Evolutionary conservation across 805 yeast genomes (phyloP).

Genomic region (Naumovozyma castellii): DNA sequence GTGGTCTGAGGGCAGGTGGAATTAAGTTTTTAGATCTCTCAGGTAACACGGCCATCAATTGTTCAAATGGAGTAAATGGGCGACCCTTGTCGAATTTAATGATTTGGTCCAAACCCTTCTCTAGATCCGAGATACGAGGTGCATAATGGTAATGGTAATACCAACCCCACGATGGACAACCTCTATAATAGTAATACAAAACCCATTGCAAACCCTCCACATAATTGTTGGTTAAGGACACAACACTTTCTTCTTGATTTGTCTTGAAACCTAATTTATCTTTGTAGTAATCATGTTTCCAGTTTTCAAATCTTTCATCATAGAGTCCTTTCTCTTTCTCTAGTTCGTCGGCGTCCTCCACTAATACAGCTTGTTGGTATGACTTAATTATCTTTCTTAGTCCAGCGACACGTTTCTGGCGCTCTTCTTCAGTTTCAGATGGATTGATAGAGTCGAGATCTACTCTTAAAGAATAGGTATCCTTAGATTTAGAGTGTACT

Average conservation of each 20-base stretch:
- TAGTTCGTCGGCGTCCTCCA: constrained; percentile 47
- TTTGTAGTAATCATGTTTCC: constrained; percentile 82
- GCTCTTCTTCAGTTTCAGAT: constrained; percentile 58
- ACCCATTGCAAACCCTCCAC: constrained; percentile 98
- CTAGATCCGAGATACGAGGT: constrained; percentile 85
- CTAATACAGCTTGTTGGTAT: constrained; percentile 51
- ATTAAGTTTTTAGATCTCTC: constrained; percentile 77
- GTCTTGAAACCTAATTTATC: constrained; percentile 67
- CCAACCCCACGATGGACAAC: constrained; percentile 96
- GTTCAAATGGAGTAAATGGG: constrained; percentile 91
- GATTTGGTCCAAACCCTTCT: constrained; percentile 56
- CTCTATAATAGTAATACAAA: constrained; percentile 77
- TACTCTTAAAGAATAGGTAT: constrained; percentile 47
- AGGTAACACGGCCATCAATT: constrained; percentile 94
- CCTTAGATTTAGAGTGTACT: constrained; percentile 50
- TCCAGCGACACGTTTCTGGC: constrained; percentile 40
- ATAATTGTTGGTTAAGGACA: constrained; percentile 66
- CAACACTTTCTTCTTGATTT: constrained; percentile 50
- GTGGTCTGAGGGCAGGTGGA: constrained; percentile 65
- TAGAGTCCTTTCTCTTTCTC: constrained; percentile 52
- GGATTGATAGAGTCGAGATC: constrained; percentile 71
- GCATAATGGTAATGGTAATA: constrained; percentile 82
- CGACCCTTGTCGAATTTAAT: constrained; percentile 56
- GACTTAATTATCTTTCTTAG: constrained; percentile 48
- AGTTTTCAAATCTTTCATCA: constrained; percentile 59